A percentile compares a stretch with the other conserved stretches of the same genome.
phyloP scores from a whole-genome alignment of 805 yeast species.

The Saturnispora sanitii region DNA sequence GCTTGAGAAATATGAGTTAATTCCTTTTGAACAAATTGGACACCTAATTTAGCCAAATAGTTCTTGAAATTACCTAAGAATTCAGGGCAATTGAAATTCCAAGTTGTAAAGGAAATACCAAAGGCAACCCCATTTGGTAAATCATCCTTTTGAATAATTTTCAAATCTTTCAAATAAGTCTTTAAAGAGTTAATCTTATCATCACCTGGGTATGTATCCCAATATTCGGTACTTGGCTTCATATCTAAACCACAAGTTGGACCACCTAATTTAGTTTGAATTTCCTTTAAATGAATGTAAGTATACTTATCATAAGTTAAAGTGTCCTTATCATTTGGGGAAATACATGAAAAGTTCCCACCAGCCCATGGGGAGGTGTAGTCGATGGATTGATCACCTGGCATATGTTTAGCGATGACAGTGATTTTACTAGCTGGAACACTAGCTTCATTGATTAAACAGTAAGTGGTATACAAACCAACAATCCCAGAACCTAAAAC shows the following conservation, averaged over 20 bases:
- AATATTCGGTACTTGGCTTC: slow-evolving; percentile 47
- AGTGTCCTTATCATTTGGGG: slow-evolving; percentile 45
- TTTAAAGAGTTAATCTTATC: slow-evolving; percentile 38
- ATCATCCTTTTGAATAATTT: slow-evolving; percentile 27
- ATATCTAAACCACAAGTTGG: slow-evolving; percentile 43
- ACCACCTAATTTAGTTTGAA: slow-evolving; percentile 43
- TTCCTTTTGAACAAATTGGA: slow-evolving; percentile 37
- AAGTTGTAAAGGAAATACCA: slow-evolving; percentile 50
- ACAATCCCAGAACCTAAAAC: slow-evolving; percentile 50
- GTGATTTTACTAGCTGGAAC: slow-evolving; percentile 36
- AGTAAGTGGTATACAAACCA: slow-evolving; percentile 54
- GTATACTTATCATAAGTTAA: slow-evolving; percentile 47
- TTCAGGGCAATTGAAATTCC: slow-evolving; percentile 66
- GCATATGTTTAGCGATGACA: slow-evolving; percentile 55
- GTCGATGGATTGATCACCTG: slow-evolving; percentile 67
- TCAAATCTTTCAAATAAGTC: slow-evolving; percentile 40
- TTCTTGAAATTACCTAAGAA: slow-evolving; percentile 40
- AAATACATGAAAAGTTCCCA: slow-evolving; percentile 50
- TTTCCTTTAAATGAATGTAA: slow-evolving; percentile 35
- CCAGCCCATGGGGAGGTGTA: slow-evolving; percentile 83
- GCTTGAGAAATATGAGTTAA: slow-evolving; percentile 52
- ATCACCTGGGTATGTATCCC: slow-evolving; percentile 40
- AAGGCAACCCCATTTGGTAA: slow-evolving; percentile 44
- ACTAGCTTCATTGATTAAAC: slow-evolving; percentile 34
- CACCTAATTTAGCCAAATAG: slow-evolving; percentile 39